These are phyloP conservation scores for Pythium phragmiticola DNA, from an alignment of 352 stramenopile genomes.

Conservation along the genomic window DNA sequence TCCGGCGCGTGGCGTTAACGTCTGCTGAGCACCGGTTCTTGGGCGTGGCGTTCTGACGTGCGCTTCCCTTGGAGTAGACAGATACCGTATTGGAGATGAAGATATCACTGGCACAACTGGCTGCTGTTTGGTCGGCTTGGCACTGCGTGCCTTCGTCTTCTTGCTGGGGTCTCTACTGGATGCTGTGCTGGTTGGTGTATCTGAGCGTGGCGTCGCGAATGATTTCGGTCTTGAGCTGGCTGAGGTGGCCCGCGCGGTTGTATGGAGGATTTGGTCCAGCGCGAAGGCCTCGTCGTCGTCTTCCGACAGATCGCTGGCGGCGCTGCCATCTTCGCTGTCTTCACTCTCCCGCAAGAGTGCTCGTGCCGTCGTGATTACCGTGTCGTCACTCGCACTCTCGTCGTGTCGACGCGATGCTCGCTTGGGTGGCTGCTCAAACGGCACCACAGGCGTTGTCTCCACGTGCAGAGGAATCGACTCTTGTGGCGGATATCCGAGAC, in stretches of 20 bases:
- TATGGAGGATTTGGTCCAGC: not conserved
- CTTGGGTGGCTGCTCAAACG: not conserved
- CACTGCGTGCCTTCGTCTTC: not conserved
- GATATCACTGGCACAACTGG: conserved; percentile 6
- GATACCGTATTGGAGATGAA: conserved; percentile 19
- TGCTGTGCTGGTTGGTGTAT: not conserved
- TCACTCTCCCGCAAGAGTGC: not conserved
- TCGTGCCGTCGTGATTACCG: not conserved
- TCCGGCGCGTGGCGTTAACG: not conserved
- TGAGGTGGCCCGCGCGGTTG: not conserved
- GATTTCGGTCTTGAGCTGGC: not conserved
- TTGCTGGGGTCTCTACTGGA: not conserved
- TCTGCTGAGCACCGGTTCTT: not conserved
- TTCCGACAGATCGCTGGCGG: not conserved
- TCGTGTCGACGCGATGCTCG: not conserved
- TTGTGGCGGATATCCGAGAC: not conserved
- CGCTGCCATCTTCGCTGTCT: not conserved
- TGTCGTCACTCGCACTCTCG: not conserved
- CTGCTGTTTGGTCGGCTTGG: not conserved
- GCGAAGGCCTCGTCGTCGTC: conserved; percentile 1
- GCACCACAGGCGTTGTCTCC: not conserved
- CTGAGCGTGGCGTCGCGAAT: not conserved
- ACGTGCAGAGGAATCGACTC: not conserved
- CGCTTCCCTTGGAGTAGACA: not conserved
- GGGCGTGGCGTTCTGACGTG: not conserved